Percentiles rank a stretch among this genome's conserved stretches.
phyloP scores from a whole-genome alignment of 176 grass and related monocot genomes.

The Areca catechu region DNA sequence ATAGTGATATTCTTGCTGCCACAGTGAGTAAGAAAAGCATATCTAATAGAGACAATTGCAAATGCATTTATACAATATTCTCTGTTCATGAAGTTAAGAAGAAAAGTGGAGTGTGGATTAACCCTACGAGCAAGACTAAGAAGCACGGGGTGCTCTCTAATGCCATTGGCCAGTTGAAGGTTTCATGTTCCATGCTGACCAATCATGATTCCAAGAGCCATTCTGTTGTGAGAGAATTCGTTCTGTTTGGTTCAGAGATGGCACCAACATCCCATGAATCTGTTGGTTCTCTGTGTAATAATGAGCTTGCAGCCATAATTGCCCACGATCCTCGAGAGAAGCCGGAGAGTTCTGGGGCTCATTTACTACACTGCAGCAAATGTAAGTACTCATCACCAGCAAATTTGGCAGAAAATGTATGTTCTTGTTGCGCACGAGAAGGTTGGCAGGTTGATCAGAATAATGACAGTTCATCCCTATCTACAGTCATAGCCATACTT shows the following conservation, averaged over 20 bases:
- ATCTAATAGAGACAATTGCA: constrained; percentile 38
- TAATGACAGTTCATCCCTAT: constrained; percentile 21
- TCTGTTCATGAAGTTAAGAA: constrained; percentile 60
- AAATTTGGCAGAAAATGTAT: constrained; percentile 13
- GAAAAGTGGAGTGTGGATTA: constrained; percentile 59
- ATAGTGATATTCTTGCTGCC: constrained; percentile 72
- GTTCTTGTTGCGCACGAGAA: constrained; percentile 21
- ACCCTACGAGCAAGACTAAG: constrained; percentile 50
- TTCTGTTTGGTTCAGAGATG: constrained; percentile 62
- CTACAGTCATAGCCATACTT: constrained; percentile 48
- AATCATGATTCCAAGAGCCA: constrained; percentile 29
- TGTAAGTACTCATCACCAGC: neutral
- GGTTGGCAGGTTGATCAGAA: constrained; percentile 18
- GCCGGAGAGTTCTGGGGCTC: constrained; percentile 24
- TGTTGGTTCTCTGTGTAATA: constrained; percentile 34
- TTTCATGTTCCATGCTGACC: constrained; percentile 35
- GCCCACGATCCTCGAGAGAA: constrained; percentile 26
- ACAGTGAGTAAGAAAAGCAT: constrained; percentile 45
- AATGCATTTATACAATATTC: constrained; percentile 64
- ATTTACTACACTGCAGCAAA: constrained; percentile 3
- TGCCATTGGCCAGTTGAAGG: constrained; percentile 59
- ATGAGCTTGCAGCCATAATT: constrained; percentile 69
- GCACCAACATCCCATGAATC: constrained; percentile 32
- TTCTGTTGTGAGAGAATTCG: constrained; percentile 57
- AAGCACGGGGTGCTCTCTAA: constrained; percentile 62